Evolutionary conservation across 2,329 filamentous ascomycete genomes (phyloP).

Genomic region (Malbranchea zuffiana): DNA sequence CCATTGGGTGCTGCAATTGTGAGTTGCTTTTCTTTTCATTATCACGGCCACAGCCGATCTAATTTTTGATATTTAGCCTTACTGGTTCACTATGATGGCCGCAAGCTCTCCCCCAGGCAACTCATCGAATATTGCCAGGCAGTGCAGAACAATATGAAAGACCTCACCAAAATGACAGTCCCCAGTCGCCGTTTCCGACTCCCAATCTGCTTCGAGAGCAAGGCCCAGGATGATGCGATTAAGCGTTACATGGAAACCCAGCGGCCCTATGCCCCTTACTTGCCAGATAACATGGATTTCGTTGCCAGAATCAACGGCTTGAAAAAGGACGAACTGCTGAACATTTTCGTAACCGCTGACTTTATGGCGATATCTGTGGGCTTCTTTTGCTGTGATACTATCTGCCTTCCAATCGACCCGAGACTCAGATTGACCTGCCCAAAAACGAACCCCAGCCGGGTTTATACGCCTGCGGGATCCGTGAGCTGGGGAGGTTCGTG

Average conservation of each 20-base stretch:
- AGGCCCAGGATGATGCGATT: constrained; percentile 40
- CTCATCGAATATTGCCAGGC: constrained; percentile 29
- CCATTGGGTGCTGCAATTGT: constrained; percentile 40
- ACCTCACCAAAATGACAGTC: constrained; percentile 32
- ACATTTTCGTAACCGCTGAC: constrained; percentile 41
- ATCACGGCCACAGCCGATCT: constrained; percentile 1
- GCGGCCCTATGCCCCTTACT: constrained; percentile 49
- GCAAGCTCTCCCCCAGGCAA: constrained; percentile 27
- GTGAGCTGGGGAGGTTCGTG: constrained; percentile 47
- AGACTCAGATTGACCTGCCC: constrained; percentile 44
- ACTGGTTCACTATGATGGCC: constrained; percentile 38
- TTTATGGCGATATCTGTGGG: constrained; percentile 45
- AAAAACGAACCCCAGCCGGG: constrained; percentile 47
- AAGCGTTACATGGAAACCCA: constrained; percentile 53
- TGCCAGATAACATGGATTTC: constrained; percentile 53
- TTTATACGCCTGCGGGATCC: constrained; percentile 47
- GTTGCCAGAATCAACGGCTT: constrained; percentile 46
- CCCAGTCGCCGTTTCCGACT: constrained; percentile 37
- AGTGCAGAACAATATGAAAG: constrained; percentile 31
- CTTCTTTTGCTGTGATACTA: constrained; percentile 45
- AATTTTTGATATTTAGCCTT: constrained; percentile 23
- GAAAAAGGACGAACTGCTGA: constrained; percentile 37
- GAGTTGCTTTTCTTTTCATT: constrained; percentile 7
- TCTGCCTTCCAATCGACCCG: constrained; percentile 45
- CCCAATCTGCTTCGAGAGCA: constrained; percentile 35